Conservation (phyloP, 164 flowering plant genomes). For the Magnolia sinica region DNA sequence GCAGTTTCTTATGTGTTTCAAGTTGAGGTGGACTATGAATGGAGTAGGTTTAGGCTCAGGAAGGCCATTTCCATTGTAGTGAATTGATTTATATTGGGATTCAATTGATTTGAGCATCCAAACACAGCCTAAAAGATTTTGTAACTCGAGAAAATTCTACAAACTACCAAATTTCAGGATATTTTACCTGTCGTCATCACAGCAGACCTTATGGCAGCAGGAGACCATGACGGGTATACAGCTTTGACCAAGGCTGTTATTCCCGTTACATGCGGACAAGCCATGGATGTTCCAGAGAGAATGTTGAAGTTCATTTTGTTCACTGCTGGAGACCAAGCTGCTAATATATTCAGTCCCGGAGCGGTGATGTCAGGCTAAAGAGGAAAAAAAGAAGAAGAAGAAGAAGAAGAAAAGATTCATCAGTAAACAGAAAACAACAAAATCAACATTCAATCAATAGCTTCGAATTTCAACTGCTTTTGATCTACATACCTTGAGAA, state of each 20-base stretch:
- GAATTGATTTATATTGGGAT: not conserved
- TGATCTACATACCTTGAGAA: constrained; percentile 54
- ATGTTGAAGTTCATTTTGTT: constrained; percentile 59
- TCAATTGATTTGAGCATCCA: not conserved
- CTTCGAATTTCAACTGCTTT: not conserved
- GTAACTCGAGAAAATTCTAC: not conserved
- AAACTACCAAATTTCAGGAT: not conserved
- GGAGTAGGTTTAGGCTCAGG: no score
- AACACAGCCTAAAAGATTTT: not conserved
- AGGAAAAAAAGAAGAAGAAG: not conserved
- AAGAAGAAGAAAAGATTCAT: constrained; percentile 4
- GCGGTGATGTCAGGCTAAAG: constrained; percentile 73
- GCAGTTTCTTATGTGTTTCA: not conserved
- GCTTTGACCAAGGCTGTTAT: constrained; percentile 65
- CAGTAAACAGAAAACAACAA: not conserved
- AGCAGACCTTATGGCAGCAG: constrained; percentile 83
- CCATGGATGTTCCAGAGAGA: constrained; percentile 87
- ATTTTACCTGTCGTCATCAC: constrained; percentile 79
- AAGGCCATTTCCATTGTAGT: not conserved
- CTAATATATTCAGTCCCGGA: constrained; percentile 83
- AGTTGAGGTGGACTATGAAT: not conserved
- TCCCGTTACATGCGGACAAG: constrained; percentile 85
- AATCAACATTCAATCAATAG: no score
- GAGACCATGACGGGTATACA: constrained; percentile 70
- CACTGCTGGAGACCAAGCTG: constrained; percentile 77